Conservation (phyloP, 345 rosid species). For the Trapa bicornis region DNA sequence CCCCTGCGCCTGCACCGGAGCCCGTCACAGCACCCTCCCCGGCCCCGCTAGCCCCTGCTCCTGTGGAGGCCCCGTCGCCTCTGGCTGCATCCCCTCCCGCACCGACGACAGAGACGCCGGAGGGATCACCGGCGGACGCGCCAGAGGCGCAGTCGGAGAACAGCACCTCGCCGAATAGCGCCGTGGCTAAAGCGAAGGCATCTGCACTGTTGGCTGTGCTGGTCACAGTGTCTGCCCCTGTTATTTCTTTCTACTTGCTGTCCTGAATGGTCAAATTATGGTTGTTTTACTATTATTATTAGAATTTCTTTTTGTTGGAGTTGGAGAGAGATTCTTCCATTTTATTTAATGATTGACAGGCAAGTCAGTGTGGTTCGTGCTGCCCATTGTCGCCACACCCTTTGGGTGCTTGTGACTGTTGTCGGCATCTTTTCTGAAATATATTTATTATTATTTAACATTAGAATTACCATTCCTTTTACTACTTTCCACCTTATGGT, state of each 20-base stretch:
- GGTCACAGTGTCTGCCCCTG: constrained; percentile 17
- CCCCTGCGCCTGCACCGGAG: constrained; percentile 54
- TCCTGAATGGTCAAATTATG: constrained; percentile 21
- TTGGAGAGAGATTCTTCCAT: neutral
- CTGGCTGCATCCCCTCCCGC: constrained; percentile 73
- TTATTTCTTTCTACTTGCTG: constrained; percentile 25
- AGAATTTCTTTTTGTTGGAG: neutral
- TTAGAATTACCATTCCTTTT: too few species aligned
- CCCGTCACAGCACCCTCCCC: constrained; percentile 42
- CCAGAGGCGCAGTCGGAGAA: constrained; percentile 35
- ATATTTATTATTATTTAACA: too few species aligned
- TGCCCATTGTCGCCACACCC: neutral
- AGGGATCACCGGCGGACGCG: constrained; percentile 42
- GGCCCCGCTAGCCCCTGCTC: constrained; percentile 24
- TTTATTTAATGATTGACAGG: neutral
- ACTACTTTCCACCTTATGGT: too few species aligned
- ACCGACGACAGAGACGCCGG: constrained; percentile 54
- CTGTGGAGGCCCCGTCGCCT: constrained; percentile 56
- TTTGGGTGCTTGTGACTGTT: neutral
- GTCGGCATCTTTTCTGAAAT: neutral
- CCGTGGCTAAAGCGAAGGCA: constrained; percentile 27
- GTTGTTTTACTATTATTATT: neutral
- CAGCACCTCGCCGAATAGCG: constrained; percentile 30
- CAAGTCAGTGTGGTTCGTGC: neutral
- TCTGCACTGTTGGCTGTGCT: constrained; percentile 26